Evolutionary conservation across 352 stramenopile genomes (phyloP), one percentile per base, ranked within the genome.

Genomic region (Phytophthora sansomeana): DNA sequence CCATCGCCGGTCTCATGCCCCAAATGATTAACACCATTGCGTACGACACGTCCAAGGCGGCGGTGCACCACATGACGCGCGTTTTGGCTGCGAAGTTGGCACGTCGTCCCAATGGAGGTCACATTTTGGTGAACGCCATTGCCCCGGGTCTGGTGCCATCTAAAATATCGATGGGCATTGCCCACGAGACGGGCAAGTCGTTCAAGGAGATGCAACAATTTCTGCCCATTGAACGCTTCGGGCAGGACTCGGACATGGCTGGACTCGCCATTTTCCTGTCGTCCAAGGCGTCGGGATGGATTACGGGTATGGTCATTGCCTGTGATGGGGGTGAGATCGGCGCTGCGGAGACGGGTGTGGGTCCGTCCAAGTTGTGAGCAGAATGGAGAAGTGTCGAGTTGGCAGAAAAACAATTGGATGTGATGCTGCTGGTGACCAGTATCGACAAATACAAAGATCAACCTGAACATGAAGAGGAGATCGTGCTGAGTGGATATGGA

Each of bases 41-140:
- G 13, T 99, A 99, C 77, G 92, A 98, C 76, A 83, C 86, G 28
- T 92, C 74, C 50, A 99, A 99, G 81, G 94, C 94, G 6, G 96
- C 91, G 5, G 76, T 98, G 10, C 92, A 98, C 75, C 87, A 97
- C 63, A 71, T 99, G 16, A 98, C 93, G 29, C 89, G 88, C 43
- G 90, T 97, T 53, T 65, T 98, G 36, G 87, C 93, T 0, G 75
- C 83, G 6, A 94, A 98, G 69, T 80, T 99, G 21, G 91, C 79
- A 6, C 73, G 73, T 28, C 78, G 72, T 26, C 71, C 77, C 17
- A 86, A 89, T 51, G 78, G 80, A n/a, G 80, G 91, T 24, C 76
- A 87, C 67, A 98, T 98, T 53, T 95, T 95, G 7, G 93, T 98
- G 6, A 99, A 99, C 72, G 87, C 86, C 26, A 83, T 99, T 14